A percentile compares a stretch with the other conserved stretches of the same genome.
Evolutionary conservation across 345 rosid species (phyloP).

Genomic region (Durio zibethinus): DNA sequence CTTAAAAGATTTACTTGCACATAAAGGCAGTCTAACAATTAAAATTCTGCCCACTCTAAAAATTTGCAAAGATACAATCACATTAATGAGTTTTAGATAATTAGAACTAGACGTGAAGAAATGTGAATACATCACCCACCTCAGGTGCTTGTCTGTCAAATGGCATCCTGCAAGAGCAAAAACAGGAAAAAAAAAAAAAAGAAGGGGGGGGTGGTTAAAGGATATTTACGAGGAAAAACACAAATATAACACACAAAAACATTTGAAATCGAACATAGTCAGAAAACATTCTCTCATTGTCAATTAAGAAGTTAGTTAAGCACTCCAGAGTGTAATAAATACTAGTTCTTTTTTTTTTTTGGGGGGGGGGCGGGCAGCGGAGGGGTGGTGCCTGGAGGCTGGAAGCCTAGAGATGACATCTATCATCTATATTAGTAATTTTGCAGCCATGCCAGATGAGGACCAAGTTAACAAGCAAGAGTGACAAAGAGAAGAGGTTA

Average conservation of each 20-base stretch:
- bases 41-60: neutral
- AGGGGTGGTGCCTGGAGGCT: neutral
- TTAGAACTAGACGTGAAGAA: neutral
- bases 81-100: slow-evolving; percentile 2
- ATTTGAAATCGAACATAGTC: neutral
- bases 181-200: neutral
- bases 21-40: neutral
- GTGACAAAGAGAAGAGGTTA: neutral
- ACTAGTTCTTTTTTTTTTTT: neutral
- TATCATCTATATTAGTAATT: neutral
- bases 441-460: neutral
- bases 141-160: slow-evolving; percentile 59
- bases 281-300: neutral
- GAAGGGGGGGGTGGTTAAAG: no score
- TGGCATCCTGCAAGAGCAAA: slow-evolving; percentile 53
- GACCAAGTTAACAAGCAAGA: neutral
- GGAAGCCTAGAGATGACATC: neutral
- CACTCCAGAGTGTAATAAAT: neutral
- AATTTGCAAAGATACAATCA: neutral
- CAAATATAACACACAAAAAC: neutral
- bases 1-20: neutral
- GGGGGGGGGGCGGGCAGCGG: neutral
- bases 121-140: slow-evolving; percentile 37
- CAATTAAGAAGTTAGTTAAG: neutral
- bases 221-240: neutral